phyloP scores from a whole-genome alignment of 2,329 filamentous ascomycete species.

The Elsinoe arachidis region DNA sequence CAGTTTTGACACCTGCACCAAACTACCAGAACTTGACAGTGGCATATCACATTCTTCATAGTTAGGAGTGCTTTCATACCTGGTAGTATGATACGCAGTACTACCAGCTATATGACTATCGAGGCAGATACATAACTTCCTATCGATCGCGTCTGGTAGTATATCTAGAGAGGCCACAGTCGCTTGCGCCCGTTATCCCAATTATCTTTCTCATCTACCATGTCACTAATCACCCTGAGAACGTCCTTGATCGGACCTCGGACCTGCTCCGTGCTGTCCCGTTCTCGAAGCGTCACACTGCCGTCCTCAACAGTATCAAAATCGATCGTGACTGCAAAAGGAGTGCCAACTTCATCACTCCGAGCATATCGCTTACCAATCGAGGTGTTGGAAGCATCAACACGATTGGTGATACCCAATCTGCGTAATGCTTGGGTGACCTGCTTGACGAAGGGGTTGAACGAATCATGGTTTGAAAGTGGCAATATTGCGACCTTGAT shows the following conservation, averaged over 20 bases:
- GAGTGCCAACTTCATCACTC: slow-evolving; percentile 92
- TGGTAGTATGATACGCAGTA: too few species aligned
- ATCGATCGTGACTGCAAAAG: slow-evolving; percentile 86
- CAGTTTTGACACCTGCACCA: too few species aligned
- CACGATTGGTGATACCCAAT: slow-evolving; percentile 68
- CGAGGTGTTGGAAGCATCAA: slow-evolving; percentile 82
- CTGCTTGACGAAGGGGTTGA: slow-evolving; percentile 63
- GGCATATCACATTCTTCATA: too few species aligned
- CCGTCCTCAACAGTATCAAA: slow-evolving; percentile 89
- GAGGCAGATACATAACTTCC: too few species aligned
- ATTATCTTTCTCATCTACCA: slow-evolving; percentile 54
- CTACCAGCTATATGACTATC: too few species aligned
- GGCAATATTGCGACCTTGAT: slow-evolving; percentile 92
- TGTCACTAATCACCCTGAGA: slow-evolving; percentile 58
- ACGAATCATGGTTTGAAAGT: slow-evolving; percentile 69
- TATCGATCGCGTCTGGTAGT: too few species aligned
- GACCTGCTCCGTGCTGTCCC: slow-evolving; percentile 85
- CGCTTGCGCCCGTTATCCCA: slow-evolving; percentile 66
- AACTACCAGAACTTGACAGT: too few species aligned
- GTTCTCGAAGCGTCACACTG: slow-evolving; percentile 78
- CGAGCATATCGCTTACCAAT: slow-evolving; percentile 93
- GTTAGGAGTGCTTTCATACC: too few species aligned
- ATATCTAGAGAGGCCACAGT: slow-evolving; percentile 45
- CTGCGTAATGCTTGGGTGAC: slow-evolving; percentile 68
- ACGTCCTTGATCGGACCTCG: slow-evolving; percentile 74